Evolutionary conservation across 495 filamentous ascomycete species (phyloP).

Genomic region (Aspergillus campestris): DNA sequence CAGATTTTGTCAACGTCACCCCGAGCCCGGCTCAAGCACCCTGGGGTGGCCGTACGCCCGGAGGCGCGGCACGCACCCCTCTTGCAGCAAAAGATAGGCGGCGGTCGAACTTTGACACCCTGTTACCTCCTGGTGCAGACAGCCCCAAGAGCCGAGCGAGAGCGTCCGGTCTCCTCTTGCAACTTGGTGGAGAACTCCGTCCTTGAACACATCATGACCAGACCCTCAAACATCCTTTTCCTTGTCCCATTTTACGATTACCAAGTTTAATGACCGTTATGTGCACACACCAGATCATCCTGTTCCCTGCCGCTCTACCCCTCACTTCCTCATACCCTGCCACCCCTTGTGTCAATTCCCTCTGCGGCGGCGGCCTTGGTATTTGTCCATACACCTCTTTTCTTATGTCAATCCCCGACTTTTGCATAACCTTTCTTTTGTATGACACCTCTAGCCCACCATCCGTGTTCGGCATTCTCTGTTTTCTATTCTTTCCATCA

Average conservation of each 20-base stretch:
- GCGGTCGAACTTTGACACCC: constrained; percentile 59
- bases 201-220: constrained; percentile 12
- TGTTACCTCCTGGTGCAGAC: constrained; percentile 43
- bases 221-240: constrained; percentile 2
- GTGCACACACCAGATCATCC: constrained; percentile 19
- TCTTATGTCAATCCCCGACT: constrained; percentile 5
- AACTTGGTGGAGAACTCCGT: constrained; percentile 38
- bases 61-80: constrained; percentile 51
- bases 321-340: not conserved
- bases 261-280: constrained; percentile 25
- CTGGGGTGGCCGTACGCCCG: constrained; percentile 56
- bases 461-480: not conserved
- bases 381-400: constrained; percentile 13
- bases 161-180: constrained; percentile 26
- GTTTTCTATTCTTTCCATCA: constrained; percentile 1
- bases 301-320: constrained; percentile 11
- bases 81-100: constrained; percentile 46
- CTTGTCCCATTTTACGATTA: constrained; percentile 20
- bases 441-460: not conserved
- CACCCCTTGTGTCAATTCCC: not conserved
- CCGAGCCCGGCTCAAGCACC: constrained; percentile 86
- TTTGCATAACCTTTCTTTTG: constrained; percentile 5
- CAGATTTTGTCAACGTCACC: constrained; percentile 95
- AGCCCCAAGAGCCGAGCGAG: constrained; percentile 26
- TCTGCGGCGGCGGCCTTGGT: too few species aligned